phyloP scores from a whole-genome alignment of 2,329 filamentous ascomycete species.

The Xylariaceae sp. region DNA sequence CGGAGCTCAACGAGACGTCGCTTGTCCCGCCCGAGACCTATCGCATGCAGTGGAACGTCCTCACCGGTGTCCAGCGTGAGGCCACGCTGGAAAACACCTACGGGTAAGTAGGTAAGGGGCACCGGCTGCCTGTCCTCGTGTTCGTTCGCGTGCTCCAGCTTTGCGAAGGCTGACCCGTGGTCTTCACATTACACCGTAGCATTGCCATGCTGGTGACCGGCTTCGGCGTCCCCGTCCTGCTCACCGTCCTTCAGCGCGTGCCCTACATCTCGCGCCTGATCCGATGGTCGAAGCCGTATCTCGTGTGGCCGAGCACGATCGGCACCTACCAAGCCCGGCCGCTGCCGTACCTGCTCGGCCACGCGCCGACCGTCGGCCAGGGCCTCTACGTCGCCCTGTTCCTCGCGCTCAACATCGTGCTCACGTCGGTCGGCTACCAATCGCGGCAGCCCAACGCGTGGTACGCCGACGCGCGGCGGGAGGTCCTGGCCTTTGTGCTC shows the following conservation, averaged over 20 bases:
- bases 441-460: constrained; percentile 1
- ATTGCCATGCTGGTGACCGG: constrained; percentile 6
- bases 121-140: not conserved
- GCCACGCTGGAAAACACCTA: constrained; percentile 10
- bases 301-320: constrained; percentile 25
- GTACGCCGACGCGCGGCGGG: constrained; percentile 5
- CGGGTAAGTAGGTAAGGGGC: constrained; percentile 1
- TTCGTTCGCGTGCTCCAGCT: not conserved
- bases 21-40: not conserved
- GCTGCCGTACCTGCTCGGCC: constrained; percentile 26
- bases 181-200: not conserved
- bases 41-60: constrained; percentile 1
- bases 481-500: constrained; percentile 22
- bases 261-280: constrained; percentile 18
- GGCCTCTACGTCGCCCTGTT: constrained; percentile 61
- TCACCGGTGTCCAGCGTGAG: constrained; percentile 6
- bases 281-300: constrained; percentile 22
- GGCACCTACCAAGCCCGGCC: constrained; percentile 24
- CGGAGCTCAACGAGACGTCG: constrained; percentile 13
- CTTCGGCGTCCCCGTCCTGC: constrained; percentile 11
- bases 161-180: not conserved
- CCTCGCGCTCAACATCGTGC: constrained; percentile 54
- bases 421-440: constrained; percentile 5
- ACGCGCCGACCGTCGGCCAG: constrained; percentile 18
- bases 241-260: constrained; percentile 16